Percentiles rank a stretch among this genome's conserved stretches.
Conservation (phyloP, 192 early-diverging fungal species). For the Coemansia sp. region DNA sequence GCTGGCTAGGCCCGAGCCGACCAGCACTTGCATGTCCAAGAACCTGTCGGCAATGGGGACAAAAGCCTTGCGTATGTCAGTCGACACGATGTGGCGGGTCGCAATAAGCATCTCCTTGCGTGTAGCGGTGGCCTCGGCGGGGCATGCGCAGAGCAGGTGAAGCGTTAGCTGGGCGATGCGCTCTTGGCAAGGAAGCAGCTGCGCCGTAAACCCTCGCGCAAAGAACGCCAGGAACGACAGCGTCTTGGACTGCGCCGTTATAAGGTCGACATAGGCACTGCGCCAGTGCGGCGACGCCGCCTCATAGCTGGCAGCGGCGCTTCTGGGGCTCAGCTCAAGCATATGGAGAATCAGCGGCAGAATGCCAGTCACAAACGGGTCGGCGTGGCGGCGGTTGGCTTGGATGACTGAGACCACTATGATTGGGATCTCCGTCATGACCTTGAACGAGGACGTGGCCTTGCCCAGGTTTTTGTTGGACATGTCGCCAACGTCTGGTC, state of each 20-base stretch:
- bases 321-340: slow-evolving; percentile 57
- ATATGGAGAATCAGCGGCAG: slow-evolving; percentile 82
- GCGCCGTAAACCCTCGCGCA: slow-evolving; percentile 74
- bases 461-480: slow-evolving; percentile 68
- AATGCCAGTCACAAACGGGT: slow-evolving; percentile 80
- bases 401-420: slow-evolving; percentile 96
- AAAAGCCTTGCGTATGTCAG: slow-evolving; percentile 89
- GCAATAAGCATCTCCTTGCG: slow-evolving; percentile 97
- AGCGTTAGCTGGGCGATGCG: slow-evolving; percentile 90
- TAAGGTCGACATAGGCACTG: slow-evolving; percentile 72
- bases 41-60: slow-evolving; percentile 91
- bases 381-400: slow-evolving; percentile 81
- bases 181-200: slow-evolving; percentile 74
- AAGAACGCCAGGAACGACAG: slow-evolving; percentile 98
- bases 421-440: slow-evolving; percentile 97
- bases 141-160: slow-evolving; percentile 88
- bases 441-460: slow-evolving; percentile 93
- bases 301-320: slow-evolving; percentile 10
- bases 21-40: slow-evolving; percentile 91
- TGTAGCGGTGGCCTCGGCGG: slow-evolving; percentile 88
- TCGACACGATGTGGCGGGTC: slow-evolving; percentile 91
- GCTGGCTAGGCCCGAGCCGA: slow-evolving; percentile 91
- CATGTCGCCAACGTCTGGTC: slow-evolving; percentile 62
- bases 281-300: slow-evolving; percentile 51
- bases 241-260: slow-evolving; percentile 97